Evolutionary conservation across 2,329 filamentous ascomycete species (phyloP), one percentile per base, ranked within the genome.

Genomic region (Aspergillus awamori): DNA sequence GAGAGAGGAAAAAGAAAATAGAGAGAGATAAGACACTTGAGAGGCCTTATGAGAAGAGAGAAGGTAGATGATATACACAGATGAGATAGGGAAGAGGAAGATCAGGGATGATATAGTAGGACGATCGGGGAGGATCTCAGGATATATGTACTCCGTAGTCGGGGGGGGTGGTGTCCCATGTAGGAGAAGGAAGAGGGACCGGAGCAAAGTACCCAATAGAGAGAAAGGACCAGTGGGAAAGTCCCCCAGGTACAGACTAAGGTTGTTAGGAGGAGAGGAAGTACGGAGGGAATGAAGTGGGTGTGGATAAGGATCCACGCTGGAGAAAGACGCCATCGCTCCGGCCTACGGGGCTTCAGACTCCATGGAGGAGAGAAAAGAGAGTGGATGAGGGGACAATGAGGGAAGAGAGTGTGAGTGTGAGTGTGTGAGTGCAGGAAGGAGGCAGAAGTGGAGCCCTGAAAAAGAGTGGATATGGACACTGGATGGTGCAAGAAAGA

Each of bases 141-240:
- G 59, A 58, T 62, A 62, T 59, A 62, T 59, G 60, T 62, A 57
- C 41, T 54, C 49, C 41, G 48, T 51, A 43, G 26, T 30, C 47
- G 24, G 47, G 47, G 47, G 30, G 33, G 10, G 5, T 36, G 13
- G 10, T 36, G 33, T 36, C 28, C 47, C 26, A 49, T 30, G 47
- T 15, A 45, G 41, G 41, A 45, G 39, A 2, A 47, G 53, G 53
- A 33, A 20, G 41, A 47, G 43, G 53, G 53, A 33, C 41, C 53
- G 53, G 53, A 56, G 53, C 53, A 56, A 56, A 56, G 53, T 43
- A 33, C 41, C 53, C 30, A 56, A 47, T 51, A 17, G 6, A 51
- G 28, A 51, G 47, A 30, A 56, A 47, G 53, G 26, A 56, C 41
- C 26, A 56, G 41, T 45, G 36, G 52, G 43, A 22, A 17, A 51